These are phyloP conservation scores for Xylaria bambusicola DNA, from an alignment of 495 filamentous ascomycete genomes.

Conservation along the genomic window DNA sequence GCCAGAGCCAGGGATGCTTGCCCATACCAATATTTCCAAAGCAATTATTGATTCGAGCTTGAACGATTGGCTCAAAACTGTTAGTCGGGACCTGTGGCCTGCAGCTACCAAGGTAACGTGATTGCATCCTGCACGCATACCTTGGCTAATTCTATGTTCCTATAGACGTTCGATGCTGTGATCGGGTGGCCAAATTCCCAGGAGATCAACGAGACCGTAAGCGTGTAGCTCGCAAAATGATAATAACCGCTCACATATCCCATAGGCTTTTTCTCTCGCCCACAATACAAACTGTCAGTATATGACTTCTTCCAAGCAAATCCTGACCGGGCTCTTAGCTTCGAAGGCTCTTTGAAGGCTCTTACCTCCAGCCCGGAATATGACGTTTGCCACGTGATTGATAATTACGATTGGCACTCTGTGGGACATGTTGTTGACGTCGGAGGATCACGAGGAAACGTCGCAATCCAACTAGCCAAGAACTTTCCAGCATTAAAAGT, in stretches of 20 bases:
- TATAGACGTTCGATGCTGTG: conserved; percentile 26
- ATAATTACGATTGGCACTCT: conserved; percentile 23
- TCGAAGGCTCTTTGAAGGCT: conserved; percentile 11
- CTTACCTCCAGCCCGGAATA: background rate
- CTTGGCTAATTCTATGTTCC: no score
- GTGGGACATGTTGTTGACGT: conserved; percentile 34
- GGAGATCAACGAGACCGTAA: conserved; percentile 35
- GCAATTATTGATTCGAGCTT: conserved; percentile 30
- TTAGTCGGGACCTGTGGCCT: conserved; percentile 22
- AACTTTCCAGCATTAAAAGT: conserved; percentile 9
- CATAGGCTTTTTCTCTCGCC: conserved; percentile 31
- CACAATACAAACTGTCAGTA: background rate
- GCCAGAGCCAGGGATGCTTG: conserved; percentile 22
- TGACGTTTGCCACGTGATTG: conserved; percentile 6
- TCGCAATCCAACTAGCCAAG: conserved; percentile 8
- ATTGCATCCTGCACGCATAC: conserved; percentile 10
- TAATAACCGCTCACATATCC: no score
- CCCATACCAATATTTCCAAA: conserved; percentile 35
- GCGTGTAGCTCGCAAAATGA: background rate
- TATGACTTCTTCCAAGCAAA: background rate
- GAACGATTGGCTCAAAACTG: conserved; percentile 37
- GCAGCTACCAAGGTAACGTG: conserved; percentile 12
- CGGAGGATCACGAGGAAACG: conserved; percentile 19
- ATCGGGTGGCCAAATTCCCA: conserved; percentile 23
- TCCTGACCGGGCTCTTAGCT: conserved; percentile 9